Evolutionary conservation across 2,329 filamentous ascomycete genomes (phyloP).

Genomic region (Endoconidiophora polonica): DNA sequence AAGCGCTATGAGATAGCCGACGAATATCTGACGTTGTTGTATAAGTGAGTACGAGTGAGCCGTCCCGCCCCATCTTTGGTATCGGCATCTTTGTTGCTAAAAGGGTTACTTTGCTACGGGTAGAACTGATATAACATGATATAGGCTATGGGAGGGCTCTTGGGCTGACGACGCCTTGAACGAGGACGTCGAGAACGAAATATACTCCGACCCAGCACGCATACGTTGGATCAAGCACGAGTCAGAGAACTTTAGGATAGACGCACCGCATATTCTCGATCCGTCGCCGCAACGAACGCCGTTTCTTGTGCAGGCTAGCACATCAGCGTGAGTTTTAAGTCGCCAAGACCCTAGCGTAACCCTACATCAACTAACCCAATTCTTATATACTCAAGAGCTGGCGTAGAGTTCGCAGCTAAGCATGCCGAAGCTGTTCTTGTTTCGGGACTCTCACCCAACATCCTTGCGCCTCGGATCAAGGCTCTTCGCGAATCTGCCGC

Average conservation of each 20-base stretch:
- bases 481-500: conserved; percentile 37
- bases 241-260: conserved; percentile 41
- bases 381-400: conserved; percentile 20
- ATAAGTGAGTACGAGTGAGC: conserved; percentile 29
- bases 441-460: conserved; percentile 36
- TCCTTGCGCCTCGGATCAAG: conserved; percentile 37
- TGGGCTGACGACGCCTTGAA: conserved; percentile 46
- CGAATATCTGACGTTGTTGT: conserved; percentile 40
- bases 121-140: not conserved
- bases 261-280: conserved; percentile 43
- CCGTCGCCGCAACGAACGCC: conserved; percentile 48
- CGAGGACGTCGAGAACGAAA: conserved; percentile 32
- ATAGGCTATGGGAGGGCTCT: conserved; percentile 24
- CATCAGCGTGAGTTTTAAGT: conserved; percentile 26
- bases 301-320: conserved; percentile 47
- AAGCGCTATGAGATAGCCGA: conserved; percentile 43
- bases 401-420: conserved; percentile 42
- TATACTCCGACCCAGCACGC: conserved; percentile 28
- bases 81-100: not conserved
- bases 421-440: conserved; percentile 51
- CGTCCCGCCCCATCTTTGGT: not conserved
- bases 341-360: not conserved
- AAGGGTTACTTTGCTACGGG: not conserved
- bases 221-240: conserved; percentile 46
- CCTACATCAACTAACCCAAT: not conserved